Evolutionary conservation across 2,329 filamentous ascomycete genomes (phyloP), one percentile per base, ranked within the genome.

Genomic region (Aspergillus sp.): DNA sequence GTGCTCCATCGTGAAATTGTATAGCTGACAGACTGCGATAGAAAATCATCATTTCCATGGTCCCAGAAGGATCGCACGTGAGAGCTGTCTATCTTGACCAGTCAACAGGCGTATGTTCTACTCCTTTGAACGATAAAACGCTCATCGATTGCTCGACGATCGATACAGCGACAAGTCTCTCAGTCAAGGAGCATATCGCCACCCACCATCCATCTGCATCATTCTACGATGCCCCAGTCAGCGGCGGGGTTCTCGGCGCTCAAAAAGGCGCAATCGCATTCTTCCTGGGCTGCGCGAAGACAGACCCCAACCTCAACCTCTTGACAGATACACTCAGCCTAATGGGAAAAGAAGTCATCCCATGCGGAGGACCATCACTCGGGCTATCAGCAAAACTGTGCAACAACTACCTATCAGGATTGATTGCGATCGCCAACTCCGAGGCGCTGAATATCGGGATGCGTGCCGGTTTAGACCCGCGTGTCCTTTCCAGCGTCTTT

Each of bases 371-470:
- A n/a, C 35, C 35, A 13, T 38, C 35, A 13, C 35, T 38, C 4
- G 35, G 35, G 1, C 3, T 38, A 17, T 38, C 35, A 3, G 35
- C 35, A 7, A 85, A 85, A 65, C 67, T 85, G 5, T 82, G 76
- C 50, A 85, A 85, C 61, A 85, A 85, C 59, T 85, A 85, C 63
- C 74, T 79, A 45, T 82, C 78, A 0, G 81, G 80, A 1, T 69
- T 83, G 19, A 84, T 85, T 52, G 78, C 81, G 5, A 82, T 85
- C 49, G 82, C 81, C 0, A 76, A 73, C 41, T 75, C 79, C 0
- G 82, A 85, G 63, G 80, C 81, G 1, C 79, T 85, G 72, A 78
- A 83, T 53, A 81, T 85, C 65, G 82, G 81, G 0, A 85, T 85
- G 71, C 68, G 74, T 1, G 75, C 78, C 5, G 82, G 82, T 0